A percentile compares a stretch with the other conserved stretches of the same genome.
Conservation (phyloP, 345 rosid genomes). For the Iberis pinnata region DNA sequence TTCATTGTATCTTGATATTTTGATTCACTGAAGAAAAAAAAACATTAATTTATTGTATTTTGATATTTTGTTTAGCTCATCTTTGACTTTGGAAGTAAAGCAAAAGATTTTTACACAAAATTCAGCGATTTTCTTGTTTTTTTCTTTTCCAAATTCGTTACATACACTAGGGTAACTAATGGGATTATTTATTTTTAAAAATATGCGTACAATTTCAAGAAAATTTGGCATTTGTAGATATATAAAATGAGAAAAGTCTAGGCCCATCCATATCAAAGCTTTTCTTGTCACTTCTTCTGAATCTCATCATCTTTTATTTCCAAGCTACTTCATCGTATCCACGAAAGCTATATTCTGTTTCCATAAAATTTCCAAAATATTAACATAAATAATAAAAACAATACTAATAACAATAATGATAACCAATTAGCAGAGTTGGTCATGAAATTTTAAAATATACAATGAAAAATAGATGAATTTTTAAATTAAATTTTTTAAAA, state of each 20-base stretch:
- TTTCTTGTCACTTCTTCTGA: conserved; percentile 26
- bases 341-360: conserved; percentile 49
- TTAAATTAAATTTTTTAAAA: too few species aligned
- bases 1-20: too few species aligned
- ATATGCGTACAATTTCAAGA: conserved; percentile 17
- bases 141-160: conserved; percentile 16
- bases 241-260: conserved; percentile 21
- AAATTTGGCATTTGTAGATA: conserved; percentile 14
- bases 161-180: conserved; percentile 23
- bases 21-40: too few species aligned
- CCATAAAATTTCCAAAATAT: background rate
- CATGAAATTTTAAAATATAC: too few species aligned
- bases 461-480: too few species aligned
- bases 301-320: conserved; percentile 58
- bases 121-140: conserved; percentile 10
- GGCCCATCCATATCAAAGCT: conserved; percentile 23
- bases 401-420: too few species aligned
- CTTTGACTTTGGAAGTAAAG: conserved; percentile 3
- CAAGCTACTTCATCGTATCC: conserved; percentile 43
- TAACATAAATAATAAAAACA: background rate
- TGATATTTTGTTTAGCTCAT: background rate
- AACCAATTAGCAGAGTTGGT: too few species aligned
- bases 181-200: conserved; percentile 18
- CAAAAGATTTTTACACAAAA: conserved; percentile 14
- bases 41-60: background rate